Percentiles rank a stretch among this genome's conserved stretches.
Conservation (phyloP, 441 rosid species). For the Codiaeum variegatum region DNA sequence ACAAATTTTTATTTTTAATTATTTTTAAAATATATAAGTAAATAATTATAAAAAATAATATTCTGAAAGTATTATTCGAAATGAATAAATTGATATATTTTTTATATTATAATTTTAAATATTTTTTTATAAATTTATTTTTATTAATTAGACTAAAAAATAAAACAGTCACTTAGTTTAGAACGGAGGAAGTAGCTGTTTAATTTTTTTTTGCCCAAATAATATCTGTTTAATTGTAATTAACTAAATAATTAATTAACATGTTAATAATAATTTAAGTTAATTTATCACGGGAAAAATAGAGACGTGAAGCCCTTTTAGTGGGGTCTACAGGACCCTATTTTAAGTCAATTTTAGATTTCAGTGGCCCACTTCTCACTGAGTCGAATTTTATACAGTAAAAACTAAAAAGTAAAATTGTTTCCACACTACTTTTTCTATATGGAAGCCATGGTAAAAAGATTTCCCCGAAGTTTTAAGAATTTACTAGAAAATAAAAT, state of each 20-base stretch:
- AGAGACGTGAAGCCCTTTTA: background rate
- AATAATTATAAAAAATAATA: too few species aligned
- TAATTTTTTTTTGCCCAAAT: too few species aligned
- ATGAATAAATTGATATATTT: too few species aligned
- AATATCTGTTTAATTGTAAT: background rate
- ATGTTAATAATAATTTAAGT: background rate
- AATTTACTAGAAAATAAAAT: too few species aligned
- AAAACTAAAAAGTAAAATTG: background rate
- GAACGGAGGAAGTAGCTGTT: too few species aligned
- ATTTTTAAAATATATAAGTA: too few species aligned
- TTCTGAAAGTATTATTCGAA: too few species aligned
- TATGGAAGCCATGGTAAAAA: background rate
- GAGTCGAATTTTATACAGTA: background rate
- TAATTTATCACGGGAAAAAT: background rate
- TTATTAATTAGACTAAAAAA: too few species aligned
- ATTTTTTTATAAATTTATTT: too few species aligned
- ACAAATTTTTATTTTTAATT: too few species aligned
- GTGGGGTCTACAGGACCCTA: background rate
- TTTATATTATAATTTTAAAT: too few species aligned
- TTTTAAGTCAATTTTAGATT: slow-evolving; percentile 1
- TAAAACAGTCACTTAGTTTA: too few species aligned
- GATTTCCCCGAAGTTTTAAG: background rate
- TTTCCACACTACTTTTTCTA: background rate
- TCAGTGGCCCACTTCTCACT: background rate
- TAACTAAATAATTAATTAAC: background rate